Percentiles rank a stretch among this genome's conserved stretches.
phyloP scores from a whole-genome alignment of 2,329 filamentous ascomycete genomes.

The Penicillium sp. region DNA sequence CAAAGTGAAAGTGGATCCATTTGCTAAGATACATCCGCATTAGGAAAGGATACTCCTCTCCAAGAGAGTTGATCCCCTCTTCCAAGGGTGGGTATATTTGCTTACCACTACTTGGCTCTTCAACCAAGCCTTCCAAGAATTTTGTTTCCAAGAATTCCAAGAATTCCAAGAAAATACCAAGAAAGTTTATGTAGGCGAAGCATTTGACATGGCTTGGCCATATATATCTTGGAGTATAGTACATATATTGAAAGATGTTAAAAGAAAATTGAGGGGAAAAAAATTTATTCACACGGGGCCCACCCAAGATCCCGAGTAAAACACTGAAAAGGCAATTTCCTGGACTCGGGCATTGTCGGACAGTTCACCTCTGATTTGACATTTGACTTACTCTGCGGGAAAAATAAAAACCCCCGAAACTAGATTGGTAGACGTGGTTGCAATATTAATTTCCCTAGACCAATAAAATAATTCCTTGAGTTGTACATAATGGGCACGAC shows the following conservation, averaged over 20 bases:
- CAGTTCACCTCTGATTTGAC: not conserved
- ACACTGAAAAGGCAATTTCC: not conserved
- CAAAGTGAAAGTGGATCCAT: not conserved
- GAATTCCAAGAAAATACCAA: not conserved
- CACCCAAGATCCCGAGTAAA: not conserved
- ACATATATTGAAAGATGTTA: not conserved
- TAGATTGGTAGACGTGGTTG: not conserved
- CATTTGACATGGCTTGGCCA: not conserved
- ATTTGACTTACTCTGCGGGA: not conserved
- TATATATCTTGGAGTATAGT: not conserved
- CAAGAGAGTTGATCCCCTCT: too few relatives aligned
- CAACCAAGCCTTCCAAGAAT: not conserved
- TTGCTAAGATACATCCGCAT: not conserved
- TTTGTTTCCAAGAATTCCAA: not conserved
- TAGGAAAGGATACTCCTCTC: not conserved
- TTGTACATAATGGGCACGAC: not conserved
- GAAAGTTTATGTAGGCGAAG: not conserved
- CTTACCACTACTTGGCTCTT: not conserved
- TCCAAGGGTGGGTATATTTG: not conserved
- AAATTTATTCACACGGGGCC: not conserved
- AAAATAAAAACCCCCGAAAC: not conserved
- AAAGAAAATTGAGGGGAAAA: not conserved
- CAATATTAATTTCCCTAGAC: not conserved
- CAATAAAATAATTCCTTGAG: not conserved
- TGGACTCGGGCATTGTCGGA: not conserved